These are phyloP conservation scores for Juglanconis oblonga DNA, from an alignment of 2,329 filamentous ascomycete species.

Conservation along the genomic window DNA sequence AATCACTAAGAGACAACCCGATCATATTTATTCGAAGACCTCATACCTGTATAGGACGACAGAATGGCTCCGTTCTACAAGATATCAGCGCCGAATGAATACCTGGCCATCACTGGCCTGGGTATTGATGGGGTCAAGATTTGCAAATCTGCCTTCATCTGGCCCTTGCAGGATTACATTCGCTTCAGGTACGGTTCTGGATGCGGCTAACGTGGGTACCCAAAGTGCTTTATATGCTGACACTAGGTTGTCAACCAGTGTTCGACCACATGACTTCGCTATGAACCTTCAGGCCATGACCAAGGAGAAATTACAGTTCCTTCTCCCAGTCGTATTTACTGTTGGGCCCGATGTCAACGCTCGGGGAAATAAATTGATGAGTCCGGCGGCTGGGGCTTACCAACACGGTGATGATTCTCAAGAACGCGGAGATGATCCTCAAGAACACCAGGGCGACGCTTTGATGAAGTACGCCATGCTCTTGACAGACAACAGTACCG, in stretches of 20 bases:
- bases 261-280: slow-evolving; percentile 76
- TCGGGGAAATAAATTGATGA: slow-evolving; percentile 42
- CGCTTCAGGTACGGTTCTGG: slow-evolving; percentile 38
- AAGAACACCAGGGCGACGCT: slow-evolving; percentile 56
- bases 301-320: slow-evolving; percentile 80
- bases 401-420: slow-evolving; percentile 24
- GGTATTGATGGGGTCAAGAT: slow-evolving; percentile 72
- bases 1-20: no score
- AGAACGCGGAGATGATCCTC: slow-evolving; percentile 26
- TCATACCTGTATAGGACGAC: no score
- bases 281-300: slow-evolving; percentile 88
- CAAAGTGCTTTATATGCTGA: not conserved
- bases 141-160: slow-evolving; percentile 72
- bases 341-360: slow-evolving; percentile 74
- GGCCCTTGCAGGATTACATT: slow-evolving; percentile 65
- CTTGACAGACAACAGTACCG: slow-evolving; percentile 57
- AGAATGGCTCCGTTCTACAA: slow-evolving; percentile 41
- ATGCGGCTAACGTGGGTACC: slow-evolving; percentile 19
- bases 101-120: slow-evolving; percentile 83
- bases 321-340: slow-evolving; percentile 80
- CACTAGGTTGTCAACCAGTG: slow-evolving; percentile 40
- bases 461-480: slow-evolving; percentile 82
- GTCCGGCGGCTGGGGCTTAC: slow-evolving; percentile 10
- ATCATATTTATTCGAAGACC: no score
- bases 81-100: slow-evolving; percentile 74